Conservation (phyloP, 495 filamentous ascomycete species). For the Acidiella bohemica region DNA sequence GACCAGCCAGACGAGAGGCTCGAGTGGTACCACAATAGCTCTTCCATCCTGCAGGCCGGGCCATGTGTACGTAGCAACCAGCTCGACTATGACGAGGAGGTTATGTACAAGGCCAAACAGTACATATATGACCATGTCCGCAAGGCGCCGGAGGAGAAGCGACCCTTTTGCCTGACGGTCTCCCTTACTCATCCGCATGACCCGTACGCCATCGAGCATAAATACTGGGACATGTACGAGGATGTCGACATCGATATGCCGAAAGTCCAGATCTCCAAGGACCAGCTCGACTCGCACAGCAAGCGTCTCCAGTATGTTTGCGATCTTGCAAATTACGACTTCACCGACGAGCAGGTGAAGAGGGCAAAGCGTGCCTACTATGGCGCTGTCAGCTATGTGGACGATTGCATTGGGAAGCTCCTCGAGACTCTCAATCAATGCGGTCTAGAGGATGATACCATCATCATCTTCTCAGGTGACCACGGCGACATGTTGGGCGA, state of each 20-base stretch:
- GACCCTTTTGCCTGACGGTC: slow-evolving; percentile 78
- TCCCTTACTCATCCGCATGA: slow-evolving; percentile 88
- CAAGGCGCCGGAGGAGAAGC: slow-evolving; percentile 44
- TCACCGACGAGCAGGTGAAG: slow-evolving; percentile 66
- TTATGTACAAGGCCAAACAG: slow-evolving; percentile 68
- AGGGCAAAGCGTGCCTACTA: slow-evolving; percentile 75
- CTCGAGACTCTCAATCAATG: slow-evolving; percentile 58
- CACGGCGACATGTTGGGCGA: slow-evolving; percentile 91
- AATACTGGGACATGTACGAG: slow-evolving; percentile 83
- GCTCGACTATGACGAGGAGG: slow-evolving; percentile 88
- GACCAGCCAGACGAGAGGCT: slow-evolving; percentile 68
- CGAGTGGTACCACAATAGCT: slow-evolving; percentile 89
- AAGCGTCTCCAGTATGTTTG: slow-evolving; percentile 67
- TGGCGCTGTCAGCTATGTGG: slow-evolving; percentile 76
- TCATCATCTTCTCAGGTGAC: slow-evolving; percentile 76
- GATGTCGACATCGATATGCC: slow-evolving; percentile 72
- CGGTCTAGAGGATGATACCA: slow-evolving; percentile 63
- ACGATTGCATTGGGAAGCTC: slow-evolving; percentile 72
- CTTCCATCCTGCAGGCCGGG: slow-evolving; percentile 74
- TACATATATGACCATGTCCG: slow-evolving; percentile 76
- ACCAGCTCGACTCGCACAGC: slow-evolving; percentile 70
- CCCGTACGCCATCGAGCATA: slow-evolving; percentile 75
- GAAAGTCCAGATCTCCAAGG: slow-evolving; percentile 55
- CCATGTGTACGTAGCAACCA: slow-evolving; percentile 76
- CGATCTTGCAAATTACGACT: slow-evolving; percentile 61